Evolutionary conservation across 1,284 basidiomycete genomes (phyloP).

Genomic region (Anthracocystis setariae): DNA sequence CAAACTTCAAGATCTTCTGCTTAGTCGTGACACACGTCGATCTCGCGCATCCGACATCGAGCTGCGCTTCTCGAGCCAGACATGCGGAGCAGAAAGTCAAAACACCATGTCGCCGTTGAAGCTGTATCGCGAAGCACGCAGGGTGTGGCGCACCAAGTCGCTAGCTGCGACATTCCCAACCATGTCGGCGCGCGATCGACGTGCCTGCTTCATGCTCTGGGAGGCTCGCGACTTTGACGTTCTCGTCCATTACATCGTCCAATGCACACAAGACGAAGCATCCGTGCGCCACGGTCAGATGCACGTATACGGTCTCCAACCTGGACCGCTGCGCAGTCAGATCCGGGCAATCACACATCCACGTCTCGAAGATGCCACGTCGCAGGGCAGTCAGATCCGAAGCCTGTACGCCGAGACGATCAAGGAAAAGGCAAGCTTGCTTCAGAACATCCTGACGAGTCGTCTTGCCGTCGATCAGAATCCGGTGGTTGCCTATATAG

Average conservation of each 20-base stretch:
- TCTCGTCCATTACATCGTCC: not conserved
- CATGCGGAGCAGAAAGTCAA: not conserved
- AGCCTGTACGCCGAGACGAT: constrained; percentile 60
- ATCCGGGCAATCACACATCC: constrained; percentile 33
- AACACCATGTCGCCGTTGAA: not conserved
- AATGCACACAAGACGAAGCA: too few relatives aligned
- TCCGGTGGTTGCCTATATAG: constrained; percentile 11
- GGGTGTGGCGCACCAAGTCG: constrained; percentile 21
- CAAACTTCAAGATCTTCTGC: constrained; percentile 36
- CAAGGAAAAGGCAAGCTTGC: constrained; percentile 36
- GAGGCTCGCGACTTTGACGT: constrained; percentile 38
- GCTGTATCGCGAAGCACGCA: constrained; percentile 26
- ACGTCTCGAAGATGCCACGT: not conserved
- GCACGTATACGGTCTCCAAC: constrained; percentile 38
- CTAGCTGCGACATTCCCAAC: constrained; percentile 28
- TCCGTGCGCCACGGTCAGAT: constrained; percentile 9
- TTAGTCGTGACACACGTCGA: constrained; percentile 17
- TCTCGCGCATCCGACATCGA: not conserved
- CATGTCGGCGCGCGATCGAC: constrained; percentile 15
- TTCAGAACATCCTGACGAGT: constrained; percentile 35
- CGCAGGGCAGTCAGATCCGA: constrained; percentile 11
- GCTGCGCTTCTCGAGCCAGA: not conserved
- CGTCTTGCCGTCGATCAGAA: constrained; percentile 31
- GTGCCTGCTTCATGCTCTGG: constrained; percentile 37
- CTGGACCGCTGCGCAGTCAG: constrained; percentile 33